These are phyloP conservation scores for Fusarium denticulatum DNA, from an alignment of 2,329 filamentous ascomycete genomes.

Conservation along the genomic window DNA sequence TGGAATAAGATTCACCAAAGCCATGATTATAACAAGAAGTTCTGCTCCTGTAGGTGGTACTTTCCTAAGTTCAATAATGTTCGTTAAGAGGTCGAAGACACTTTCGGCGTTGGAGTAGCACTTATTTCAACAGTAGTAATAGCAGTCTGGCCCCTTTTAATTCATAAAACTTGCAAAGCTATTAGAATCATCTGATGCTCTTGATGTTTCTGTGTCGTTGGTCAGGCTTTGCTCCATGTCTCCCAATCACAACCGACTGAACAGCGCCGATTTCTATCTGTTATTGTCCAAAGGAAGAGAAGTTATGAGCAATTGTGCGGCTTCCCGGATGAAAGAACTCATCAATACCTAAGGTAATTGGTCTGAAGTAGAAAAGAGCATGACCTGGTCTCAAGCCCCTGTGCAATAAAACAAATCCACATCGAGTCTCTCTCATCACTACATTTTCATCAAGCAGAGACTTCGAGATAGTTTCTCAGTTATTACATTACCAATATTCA, in stretches of 20 bases:
- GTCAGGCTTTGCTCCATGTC: background rate
- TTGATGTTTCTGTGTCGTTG: background rate
- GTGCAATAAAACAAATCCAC: background rate
- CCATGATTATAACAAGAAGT: background rate
- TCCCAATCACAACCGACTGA: background rate
- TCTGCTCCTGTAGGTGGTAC: background rate
- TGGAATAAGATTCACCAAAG: background rate
- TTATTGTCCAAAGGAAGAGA: background rate
- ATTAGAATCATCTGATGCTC: background rate
- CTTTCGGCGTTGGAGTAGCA: background rate
- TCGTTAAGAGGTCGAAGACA: background rate
- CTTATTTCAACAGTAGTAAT: background rate
- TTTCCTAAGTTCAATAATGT: background rate
- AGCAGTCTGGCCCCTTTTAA: background rate
- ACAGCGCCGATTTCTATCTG: background rate
- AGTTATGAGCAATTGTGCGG: background rate
- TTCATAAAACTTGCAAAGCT: background rate
- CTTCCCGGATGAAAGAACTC: background rate
- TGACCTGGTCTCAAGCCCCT: background rate
- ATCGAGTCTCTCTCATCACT: background rate
- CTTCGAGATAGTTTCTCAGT: too few species aligned
- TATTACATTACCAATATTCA: background rate
- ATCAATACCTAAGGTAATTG: background rate
- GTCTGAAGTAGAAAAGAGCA: background rate
- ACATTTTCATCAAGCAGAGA: background rate